phyloP scores from a whole-genome alignment of 2,329 filamentous ascomycete genomes.

The Trichoderma guizhouense region DNA sequence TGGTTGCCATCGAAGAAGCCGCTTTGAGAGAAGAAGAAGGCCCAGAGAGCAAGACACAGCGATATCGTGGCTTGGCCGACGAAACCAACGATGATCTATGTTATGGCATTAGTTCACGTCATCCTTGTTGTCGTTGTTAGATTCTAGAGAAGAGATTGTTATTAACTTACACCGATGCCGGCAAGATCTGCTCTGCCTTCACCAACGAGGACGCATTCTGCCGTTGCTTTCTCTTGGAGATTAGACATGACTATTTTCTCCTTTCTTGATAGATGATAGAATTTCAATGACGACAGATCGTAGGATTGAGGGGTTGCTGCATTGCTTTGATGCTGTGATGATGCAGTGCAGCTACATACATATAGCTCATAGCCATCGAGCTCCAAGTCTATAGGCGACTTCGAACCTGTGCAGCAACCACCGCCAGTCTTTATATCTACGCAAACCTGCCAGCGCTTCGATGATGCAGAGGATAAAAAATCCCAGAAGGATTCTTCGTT shows the following conservation, averaged over 20 bases:
- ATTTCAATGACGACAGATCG: not conserved
- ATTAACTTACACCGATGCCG: slow-evolving; percentile 30
- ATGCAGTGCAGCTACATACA: not conserved
- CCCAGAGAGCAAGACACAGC: slow-evolving; percentile 29
- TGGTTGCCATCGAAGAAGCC: slow-evolving; percentile 28
- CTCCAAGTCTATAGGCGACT: not conserved
- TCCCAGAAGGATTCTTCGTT: not conserved
- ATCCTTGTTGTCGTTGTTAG: not conserved
- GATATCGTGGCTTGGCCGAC: slow-evolving; percentile 26
- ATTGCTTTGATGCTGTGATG: not conserved
- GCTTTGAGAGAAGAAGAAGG: slow-evolving; percentile 32
- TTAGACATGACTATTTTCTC: not conserved
- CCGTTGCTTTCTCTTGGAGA: not conserved
- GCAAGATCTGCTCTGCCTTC: slow-evolving; percentile 31
- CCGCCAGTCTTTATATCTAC: not conserved
- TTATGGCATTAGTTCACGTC: slow-evolving; percentile 18
- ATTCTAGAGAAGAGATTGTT: not conserved
- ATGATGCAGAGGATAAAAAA: not conserved
- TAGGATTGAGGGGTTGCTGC: not conserved
- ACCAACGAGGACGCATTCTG: slow-evolving; percentile 26
- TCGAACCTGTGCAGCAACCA: not conserved
- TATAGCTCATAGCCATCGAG: not conserved
- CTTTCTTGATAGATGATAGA: not conserved
- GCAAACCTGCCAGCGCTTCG: not conserved
- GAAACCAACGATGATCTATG: slow-evolving; percentile 34